Percentiles rank a stretch among this genome's conserved stretches.
Evolutionary conservation across 2,329 filamentous ascomycete genomes (phyloP).

Genomic region (Mollisia scopiformis): DNA sequence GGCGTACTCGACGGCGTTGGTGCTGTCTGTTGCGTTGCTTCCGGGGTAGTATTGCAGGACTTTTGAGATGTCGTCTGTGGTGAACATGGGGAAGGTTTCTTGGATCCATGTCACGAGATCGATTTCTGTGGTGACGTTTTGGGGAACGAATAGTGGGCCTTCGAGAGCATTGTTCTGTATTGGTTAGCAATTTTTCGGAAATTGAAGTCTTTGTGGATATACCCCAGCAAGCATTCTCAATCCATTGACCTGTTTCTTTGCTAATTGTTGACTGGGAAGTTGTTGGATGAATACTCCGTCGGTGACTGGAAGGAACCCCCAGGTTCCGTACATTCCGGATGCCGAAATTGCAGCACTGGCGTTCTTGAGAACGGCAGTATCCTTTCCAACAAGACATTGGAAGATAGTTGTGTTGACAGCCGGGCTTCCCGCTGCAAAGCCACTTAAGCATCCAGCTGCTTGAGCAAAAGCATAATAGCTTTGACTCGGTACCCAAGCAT

Average conservation of each 20-base stretch:
- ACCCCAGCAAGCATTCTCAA: slow-evolving; percentile 25
- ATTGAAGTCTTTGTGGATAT: background rate
- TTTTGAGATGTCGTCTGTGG: slow-evolving; percentile 16
- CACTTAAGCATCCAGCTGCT: slow-evolving; percentile 41
- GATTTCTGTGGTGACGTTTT: slow-evolving; percentile 20
- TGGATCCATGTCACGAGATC: slow-evolving; percentile 34
- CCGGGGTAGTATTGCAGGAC: slow-evolving; percentile 13
- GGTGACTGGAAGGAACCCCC: slow-evolving; percentile 41
- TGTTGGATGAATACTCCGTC: slow-evolving; percentile 39
- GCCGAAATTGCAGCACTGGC: slow-evolving; percentile 27
- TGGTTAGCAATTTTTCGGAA: background rate
- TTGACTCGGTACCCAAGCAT: slow-evolving; percentile 46
- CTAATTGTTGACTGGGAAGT: slow-evolving; percentile 35
- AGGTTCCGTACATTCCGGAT: slow-evolving; percentile 27
- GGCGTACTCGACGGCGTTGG: background rate
- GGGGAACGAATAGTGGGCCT: slow-evolving; percentile 41
- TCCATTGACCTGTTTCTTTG: slow-evolving; percentile 36
- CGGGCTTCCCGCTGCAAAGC: slow-evolving; percentile 27
- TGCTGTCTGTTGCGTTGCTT: background rate
- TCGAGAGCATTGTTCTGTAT: slow-evolving; percentile 44
- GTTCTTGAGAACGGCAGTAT: slow-evolving; percentile 35
- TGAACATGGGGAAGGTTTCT: slow-evolving; percentile 42
- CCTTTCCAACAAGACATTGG: slow-evolving; percentile 35
- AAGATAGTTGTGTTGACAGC: slow-evolving; percentile 36
- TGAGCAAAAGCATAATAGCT: slow-evolving; percentile 48